A percentile compares a stretch with the other conserved stretches of the same genome.
These are phyloP conservation scores for Debaryomyces coudertii DNA, from an alignment of 1,139 yeast genomes.

Conservation along the genomic window DNA sequence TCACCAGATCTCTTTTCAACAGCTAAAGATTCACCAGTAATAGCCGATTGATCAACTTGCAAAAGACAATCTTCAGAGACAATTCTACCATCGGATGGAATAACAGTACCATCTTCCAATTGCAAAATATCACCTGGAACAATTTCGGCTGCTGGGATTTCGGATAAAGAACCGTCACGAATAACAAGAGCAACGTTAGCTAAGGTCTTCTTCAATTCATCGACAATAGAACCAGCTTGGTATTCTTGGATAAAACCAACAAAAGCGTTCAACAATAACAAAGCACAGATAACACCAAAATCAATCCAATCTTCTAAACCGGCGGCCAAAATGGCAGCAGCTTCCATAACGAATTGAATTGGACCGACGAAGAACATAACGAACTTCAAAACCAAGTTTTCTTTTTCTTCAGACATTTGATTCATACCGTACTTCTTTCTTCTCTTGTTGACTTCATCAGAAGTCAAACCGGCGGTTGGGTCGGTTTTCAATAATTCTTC, in stretches of 20 bases:
- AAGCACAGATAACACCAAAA: constrained; percentile 95
- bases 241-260: constrained; percentile 98
- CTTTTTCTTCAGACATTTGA: constrained; percentile 93
- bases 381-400: constrained; percentile 81
- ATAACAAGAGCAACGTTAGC: constrained; percentile 87
- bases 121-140: constrained; percentile 94
- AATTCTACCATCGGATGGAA: constrained; percentile 95
- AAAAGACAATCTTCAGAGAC: constrained; percentile 86
- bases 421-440: constrained; percentile 93
- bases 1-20: constrained; percentile 93
- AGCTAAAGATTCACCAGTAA: constrained; percentile 97
- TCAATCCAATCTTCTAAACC: constrained; percentile 99
- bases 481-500: constrained; percentile 89
- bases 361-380: constrained; percentile 96
- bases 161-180: constrained; percentile 79
- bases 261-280: constrained; percentile 83
- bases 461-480: constrained; percentile 76
- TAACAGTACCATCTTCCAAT: constrained; percentile 92
- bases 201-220: constrained; percentile 88
- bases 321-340: constrained; percentile 96
- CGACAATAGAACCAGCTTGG: constrained; percentile 97
- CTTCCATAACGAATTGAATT: constrained; percentile 98
- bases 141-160: constrained; percentile 77
- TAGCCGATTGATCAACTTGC: constrained; percentile 97
- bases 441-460: constrained; percentile 82